phyloP scores from a whole-genome alignment of 2,329 filamentous ascomycete genomes.

The Periconia sp. region DNA sequence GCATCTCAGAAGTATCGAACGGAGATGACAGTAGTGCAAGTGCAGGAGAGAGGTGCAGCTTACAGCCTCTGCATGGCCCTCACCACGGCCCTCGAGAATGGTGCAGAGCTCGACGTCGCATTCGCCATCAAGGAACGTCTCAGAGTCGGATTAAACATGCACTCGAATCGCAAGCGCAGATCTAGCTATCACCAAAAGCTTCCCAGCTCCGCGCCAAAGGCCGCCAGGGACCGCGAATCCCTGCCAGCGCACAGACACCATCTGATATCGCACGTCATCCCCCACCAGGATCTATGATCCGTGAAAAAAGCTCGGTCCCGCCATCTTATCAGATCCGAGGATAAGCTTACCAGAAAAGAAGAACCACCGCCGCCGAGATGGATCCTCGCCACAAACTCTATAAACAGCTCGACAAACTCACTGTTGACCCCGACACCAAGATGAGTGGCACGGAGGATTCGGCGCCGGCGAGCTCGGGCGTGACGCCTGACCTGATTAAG shows the following conservation, averaged over 20 bases:
- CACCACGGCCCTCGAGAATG: constrained; percentile 73
- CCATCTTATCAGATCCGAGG: constrained; percentile 45
- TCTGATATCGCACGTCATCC: constrained; percentile 25
- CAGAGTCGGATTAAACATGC: constrained; percentile 43
- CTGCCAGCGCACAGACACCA: constrained; percentile 22
- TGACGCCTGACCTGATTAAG: constrained; percentile 76
- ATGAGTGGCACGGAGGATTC: constrained; percentile 54
- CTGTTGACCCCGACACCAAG: constrained; percentile 22
- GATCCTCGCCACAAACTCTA: constrained; percentile 43
- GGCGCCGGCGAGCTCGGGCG: constrained; percentile 56
- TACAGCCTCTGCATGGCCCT: constrained; percentile 80
- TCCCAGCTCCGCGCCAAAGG: constrained; percentile 8
- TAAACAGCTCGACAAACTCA: constrained; percentile 36
- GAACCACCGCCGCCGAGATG: constrained; percentile 27
- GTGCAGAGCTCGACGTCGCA: constrained; percentile 53
- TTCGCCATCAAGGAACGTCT: constrained; percentile 49
- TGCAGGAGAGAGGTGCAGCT: no score
- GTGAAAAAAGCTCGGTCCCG: constrained; percentile 8
- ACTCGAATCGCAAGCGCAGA: constrained; percentile 8
- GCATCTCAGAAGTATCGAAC: background rate
- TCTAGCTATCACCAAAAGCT: background rate
- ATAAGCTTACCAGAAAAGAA: constrained; percentile 24
- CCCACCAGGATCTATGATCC: no score
- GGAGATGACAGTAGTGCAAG: no score
- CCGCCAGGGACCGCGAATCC: no score